These are phyloP conservation scores for Irpex rosettiformis DNA, from an alignment of 1,284 basidiomycete species.

Conservation along the genomic window DNA sequence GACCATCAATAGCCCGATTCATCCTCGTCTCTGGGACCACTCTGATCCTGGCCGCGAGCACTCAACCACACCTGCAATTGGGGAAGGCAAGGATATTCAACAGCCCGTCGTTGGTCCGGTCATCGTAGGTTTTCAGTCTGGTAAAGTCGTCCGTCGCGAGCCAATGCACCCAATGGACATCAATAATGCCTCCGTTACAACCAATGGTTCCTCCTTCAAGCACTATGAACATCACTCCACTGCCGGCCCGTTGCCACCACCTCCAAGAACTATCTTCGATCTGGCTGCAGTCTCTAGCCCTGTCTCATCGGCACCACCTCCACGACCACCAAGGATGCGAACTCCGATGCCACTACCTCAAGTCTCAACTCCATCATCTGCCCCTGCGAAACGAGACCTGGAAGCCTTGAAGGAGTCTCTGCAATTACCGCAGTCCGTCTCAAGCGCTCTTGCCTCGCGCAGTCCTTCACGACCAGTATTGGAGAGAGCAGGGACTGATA, in stretches of 20 bases:
- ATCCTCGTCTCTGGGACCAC: neutral
- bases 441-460: slow-evolving; percentile 39
- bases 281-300: slow-evolving; percentile 3
- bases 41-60: slow-evolving; percentile 17
- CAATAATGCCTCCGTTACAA: neutral
- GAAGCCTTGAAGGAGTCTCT: slow-evolving; percentile 54
- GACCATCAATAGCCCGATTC: slow-evolving; percentile 11
- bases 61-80: slow-evolving; percentile 50
- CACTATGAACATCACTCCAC: slow-evolving; percentile 67
- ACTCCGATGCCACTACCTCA: slow-evolving; percentile 31
- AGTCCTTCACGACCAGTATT: slow-evolving; percentile 11
- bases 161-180: slow-evolving; percentile 12
- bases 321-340: slow-evolving; percentile 53
- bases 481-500: slow-evolving; percentile 1
- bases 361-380: slow-evolving; percentile 23
- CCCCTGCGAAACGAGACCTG: slow-evolving; percentile 37
- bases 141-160: slow-evolving; percentile 18
- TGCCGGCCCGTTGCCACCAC: slow-evolving; percentile 68
- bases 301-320: slow-evolving; percentile 57
- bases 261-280: slow-evolving; percentile 51
- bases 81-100: slow-evolving; percentile 52
- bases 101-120: slow-evolving; percentile 58
- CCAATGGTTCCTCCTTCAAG: slow-evolving; percentile 38
- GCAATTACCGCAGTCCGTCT: slow-evolving; percentile 52
- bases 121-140: slow-evolving; percentile 40